A percentile compares a stretch with the other conserved stretches of the same genome.
Conservation (phyloP, 1,284 basidiomycete species). For the Puccinia horiana region DNA sequence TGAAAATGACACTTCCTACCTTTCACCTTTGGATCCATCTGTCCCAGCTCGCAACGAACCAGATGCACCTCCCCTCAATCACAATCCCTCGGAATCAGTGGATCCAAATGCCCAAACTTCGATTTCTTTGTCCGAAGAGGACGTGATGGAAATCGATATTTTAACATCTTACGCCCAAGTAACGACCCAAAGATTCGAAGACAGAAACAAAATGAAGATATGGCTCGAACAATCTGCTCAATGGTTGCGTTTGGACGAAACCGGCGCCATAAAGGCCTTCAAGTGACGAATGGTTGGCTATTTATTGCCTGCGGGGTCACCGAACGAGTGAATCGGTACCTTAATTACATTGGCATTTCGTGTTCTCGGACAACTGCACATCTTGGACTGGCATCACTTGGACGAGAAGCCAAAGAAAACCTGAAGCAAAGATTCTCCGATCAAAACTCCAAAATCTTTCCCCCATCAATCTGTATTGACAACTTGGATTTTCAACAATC, state of each 20-base stretch:
- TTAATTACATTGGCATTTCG: constrained; percentile 2
- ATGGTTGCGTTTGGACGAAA: constrained; percentile 31
- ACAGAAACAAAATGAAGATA: constrained; percentile 4
- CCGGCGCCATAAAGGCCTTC: constrained; percentile 10
- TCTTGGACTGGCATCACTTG: not conserved
- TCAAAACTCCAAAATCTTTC: not conserved
- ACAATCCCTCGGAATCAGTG: not conserved
- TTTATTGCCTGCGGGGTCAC: constrained; percentile 21
- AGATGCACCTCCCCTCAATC: not conserved
- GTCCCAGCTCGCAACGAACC: not conserved
- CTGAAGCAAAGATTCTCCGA: not conserved
- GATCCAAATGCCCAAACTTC: not conserved
- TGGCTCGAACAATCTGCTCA: constrained; percentile 20
- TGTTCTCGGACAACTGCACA: constrained; percentile 1
- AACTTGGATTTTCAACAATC: constrained; percentile 27
- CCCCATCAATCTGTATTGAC: constrained; percentile 18
- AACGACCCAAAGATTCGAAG: not conserved
- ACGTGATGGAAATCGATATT: not conserved
- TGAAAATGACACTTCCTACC: not conserved
- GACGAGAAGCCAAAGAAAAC: not conserved
- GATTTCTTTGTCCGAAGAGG: constrained; percentile 2
- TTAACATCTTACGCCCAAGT: not conserved
- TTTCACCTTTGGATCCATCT: not conserved
- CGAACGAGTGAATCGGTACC: not conserved
- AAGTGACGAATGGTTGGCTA: not conserved